Percentiles rank a stretch among this genome's conserved stretches.
Conservation (phyloP, 2,329 filamentous ascomycete species). For the Colletotrichum paranaense region DNA sequence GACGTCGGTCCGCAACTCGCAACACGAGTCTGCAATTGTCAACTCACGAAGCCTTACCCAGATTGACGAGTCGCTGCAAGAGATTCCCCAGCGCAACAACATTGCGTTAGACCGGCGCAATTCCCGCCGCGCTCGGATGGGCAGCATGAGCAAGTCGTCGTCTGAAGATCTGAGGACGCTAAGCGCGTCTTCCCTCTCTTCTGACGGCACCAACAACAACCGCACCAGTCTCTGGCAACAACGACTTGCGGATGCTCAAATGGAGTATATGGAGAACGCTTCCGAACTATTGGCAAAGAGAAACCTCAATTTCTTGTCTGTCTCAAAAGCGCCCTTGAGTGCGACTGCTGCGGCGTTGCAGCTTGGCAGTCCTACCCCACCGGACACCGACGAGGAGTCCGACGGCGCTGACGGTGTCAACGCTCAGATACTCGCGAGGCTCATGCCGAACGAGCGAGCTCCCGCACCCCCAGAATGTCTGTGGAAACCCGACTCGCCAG, state of each 20-base stretch:
- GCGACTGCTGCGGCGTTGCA: conserved; percentile 41
- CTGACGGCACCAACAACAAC: conserved; percentile 41
- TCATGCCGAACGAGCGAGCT: conserved; percentile 34
- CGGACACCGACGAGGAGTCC: conserved; percentile 61
- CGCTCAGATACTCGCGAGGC: conserved; percentile 36
- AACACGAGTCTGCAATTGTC: conserved; percentile 18
- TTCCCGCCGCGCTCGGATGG: conserved; percentile 51
- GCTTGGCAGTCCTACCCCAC: conserved; percentile 64
- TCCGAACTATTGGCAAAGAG: conserved; percentile 49
- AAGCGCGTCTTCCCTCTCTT: conserved; percentile 44
- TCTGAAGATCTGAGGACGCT: conserved; percentile 40
- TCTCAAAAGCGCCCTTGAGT: conserved; percentile 38
- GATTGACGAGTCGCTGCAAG: conserved; percentile 38
- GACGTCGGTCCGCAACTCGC: conserved; percentile 46
- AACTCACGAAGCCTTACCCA: neutral
- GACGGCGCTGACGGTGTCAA: conserved; percentile 47
- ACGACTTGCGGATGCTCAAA: conserved; percentile 57
- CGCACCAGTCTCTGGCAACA: conserved; percentile 56
- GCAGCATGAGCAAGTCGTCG: conserved; percentile 41
- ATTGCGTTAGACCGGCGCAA: conserved; percentile 51
- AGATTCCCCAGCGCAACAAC: conserved; percentile 36
- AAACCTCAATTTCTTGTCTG: conserved; percentile 52
- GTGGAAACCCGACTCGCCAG: conserved; percentile 25
- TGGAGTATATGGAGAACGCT: conserved; percentile 55
- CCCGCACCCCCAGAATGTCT: conserved; percentile 14